Conservation (phyloP, 805 yeast genomes). For the Candida glaebosa region DNA sequence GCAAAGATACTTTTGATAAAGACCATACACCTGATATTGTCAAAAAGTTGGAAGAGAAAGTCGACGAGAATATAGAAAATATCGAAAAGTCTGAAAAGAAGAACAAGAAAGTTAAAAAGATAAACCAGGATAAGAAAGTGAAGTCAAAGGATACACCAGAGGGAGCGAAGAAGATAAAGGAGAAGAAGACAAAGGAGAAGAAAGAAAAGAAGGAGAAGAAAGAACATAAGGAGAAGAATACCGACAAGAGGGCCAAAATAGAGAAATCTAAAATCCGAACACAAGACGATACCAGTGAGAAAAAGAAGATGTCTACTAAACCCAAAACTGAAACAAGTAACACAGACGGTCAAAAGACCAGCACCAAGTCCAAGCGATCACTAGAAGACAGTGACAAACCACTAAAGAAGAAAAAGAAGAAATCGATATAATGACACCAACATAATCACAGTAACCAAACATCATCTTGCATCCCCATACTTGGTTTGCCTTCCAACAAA, state of each 20-base stretch:
- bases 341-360: background rate
- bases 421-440: background rate
- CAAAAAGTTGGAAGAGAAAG: conserved; percentile 15
- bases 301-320: conserved; percentile 12
- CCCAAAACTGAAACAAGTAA: conserved; percentile 1
- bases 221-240: conserved; percentile 16
- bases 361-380: background rate
- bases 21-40: conserved; percentile 1
- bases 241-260: conserved; percentile 1
- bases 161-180: conserved; percentile 17
- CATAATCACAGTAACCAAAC: too few relatives aligned
- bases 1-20: conserved; percentile 11
- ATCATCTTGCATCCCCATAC: too few relatives aligned
- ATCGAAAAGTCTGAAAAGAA: conserved; percentile 22
- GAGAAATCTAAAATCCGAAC: conserved; percentile 14
- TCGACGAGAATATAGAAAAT: conserved; percentile 15
- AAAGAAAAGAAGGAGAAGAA: conserved; percentile 18
- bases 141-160: conserved; percentile 17
- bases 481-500: too few relatives aligned
- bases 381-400: background rate
- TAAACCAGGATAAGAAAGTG: conserved; percentile 17
- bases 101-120: conserved; percentile 22
- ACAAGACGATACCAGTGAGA: conserved; percentile 11
- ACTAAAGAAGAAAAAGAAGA: conserved; percentile 2
- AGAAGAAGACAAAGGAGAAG: conserved; percentile 19